Evolutionary conservation across 2,329 filamentous ascomycete genomes (phyloP).

Genomic region (Pseudopithomyces maydicus): DNA sequence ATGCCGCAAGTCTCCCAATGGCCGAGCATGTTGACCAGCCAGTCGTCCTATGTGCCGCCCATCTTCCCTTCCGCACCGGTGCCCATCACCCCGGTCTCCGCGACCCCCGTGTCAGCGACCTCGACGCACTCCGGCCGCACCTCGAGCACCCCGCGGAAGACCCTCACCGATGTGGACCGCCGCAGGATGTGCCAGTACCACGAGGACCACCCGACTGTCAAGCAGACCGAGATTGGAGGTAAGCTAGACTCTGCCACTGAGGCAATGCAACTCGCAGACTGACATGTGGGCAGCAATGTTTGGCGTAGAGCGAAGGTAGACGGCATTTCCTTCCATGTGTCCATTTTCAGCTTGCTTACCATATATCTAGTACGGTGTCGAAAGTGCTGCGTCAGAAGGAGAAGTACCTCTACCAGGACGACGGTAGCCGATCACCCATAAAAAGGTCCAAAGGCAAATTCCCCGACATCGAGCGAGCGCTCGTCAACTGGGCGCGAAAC

Average conservation of each 20-base stretch:
- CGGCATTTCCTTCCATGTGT: conserved; percentile 9
- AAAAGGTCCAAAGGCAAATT: conserved; percentile 85
- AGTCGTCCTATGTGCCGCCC: conserved; percentile 47
- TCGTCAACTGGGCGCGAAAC: conserved; percentile 86
- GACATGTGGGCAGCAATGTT: conserved; percentile 69
- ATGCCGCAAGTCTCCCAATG: conserved; percentile 46
- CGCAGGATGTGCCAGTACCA: conserved; percentile 93
- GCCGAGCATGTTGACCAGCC: conserved; percentile 50
- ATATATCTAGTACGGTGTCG: conserved; percentile 81
- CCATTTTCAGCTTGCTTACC: conserved; percentile 20
- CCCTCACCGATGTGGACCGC: conserved; percentile 87
- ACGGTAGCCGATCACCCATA: conserved; percentile 76
- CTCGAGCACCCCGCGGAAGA: conserved; percentile 75
- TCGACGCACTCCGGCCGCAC: conserved; percentile 45
- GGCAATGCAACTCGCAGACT: conserved; percentile 26
- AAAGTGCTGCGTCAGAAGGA: conserved; percentile 95
- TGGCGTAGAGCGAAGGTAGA: conserved; percentile 94
- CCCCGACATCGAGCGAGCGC: conserved; percentile 88
- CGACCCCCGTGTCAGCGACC: conserved; percentile 47
- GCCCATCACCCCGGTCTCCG: conserved; percentile 43
- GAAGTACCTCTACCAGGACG: conserved; percentile 84
- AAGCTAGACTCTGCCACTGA: conserved; percentile 43
- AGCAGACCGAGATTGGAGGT: conserved; percentile 96
- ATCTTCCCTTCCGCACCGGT: conserved; percentile 44
- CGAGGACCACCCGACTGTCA: conserved; percentile 84